Evolutionary conservation across 805 yeast species (phyloP).

Genomic region (Candida incommunis): DNA sequence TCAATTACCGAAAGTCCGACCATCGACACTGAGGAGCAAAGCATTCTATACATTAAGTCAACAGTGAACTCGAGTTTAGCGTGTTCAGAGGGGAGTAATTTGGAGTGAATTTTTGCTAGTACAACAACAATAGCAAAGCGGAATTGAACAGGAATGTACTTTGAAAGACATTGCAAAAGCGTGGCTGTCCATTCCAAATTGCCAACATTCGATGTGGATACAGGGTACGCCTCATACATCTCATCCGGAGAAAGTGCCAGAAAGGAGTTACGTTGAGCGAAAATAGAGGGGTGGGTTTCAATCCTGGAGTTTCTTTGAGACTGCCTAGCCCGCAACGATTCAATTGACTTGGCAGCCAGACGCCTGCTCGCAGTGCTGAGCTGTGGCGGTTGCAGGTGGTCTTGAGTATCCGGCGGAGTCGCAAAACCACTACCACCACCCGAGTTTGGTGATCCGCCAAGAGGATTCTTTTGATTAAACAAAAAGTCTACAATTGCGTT

Average conservation of each 20-base stretch:
- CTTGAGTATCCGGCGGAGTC: not conserved
- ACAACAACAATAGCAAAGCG: not conserved
- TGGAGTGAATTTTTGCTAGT: not conserved
- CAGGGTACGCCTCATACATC: constrained; percentile 4
- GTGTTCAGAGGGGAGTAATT: constrained; percentile 3
- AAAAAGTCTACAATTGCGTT: not conserved
- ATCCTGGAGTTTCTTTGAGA: not conserved
- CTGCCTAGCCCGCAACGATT: not conserved
- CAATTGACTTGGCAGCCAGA: not conserved
- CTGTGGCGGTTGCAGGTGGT: not conserved
- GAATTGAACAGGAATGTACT: constrained; percentile 3
- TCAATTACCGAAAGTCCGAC: constrained; percentile 81
- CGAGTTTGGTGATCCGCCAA: not conserved
- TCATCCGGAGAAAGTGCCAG: constrained; percentile 1
- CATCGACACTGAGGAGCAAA: constrained; percentile 69
- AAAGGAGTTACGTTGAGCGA: not conserved
- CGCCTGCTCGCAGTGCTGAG: not conserved
- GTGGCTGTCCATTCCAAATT: constrained; percentile 8
- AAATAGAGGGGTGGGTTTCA: not conserved
- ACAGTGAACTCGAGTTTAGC: constrained; percentile 17
- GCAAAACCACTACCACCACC: not conserved
- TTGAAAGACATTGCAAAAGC: constrained; percentile 8
- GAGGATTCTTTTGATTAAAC: not conserved
- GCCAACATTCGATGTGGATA: constrained; percentile 10
- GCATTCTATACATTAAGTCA: constrained; percentile 22